Evolutionary conservation across 306 rosid genomes (phyloP).

Genomic region (Nissolia schottii): DNA sequence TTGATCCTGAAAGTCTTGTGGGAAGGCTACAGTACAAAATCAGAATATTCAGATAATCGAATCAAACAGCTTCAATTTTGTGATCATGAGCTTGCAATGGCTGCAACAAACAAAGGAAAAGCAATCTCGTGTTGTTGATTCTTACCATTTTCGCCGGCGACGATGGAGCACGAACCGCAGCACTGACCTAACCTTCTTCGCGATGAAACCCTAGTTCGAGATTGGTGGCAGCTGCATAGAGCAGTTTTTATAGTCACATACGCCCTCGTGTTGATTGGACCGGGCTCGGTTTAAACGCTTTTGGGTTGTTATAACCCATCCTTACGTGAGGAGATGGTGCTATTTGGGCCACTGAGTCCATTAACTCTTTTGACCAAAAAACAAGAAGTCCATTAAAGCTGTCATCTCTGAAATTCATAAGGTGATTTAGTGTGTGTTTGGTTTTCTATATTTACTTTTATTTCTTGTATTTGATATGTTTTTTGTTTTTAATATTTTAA

Average conservation of each 20-base stretch:
- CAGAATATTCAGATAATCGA: background rate
- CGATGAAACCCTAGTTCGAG: slow-evolving; percentile 12
- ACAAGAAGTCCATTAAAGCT: too few relatives aligned
- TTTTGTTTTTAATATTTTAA: too few relatives aligned
- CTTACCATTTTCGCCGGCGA: slow-evolving; percentile 48
- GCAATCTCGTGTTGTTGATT: background rate
- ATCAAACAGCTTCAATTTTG: background rate
- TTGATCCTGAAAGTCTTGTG: slow-evolving; percentile 87
- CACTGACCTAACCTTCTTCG: background rate
- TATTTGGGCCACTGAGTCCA: background rate
- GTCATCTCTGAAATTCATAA: too few relatives aligned
- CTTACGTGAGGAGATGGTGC: background rate
- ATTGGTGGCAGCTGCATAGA: background rate
- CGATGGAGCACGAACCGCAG: slow-evolving; percentile 13
- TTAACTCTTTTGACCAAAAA: too few relatives aligned
- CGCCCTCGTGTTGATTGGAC: background rate
- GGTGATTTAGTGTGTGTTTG: too few relatives aligned
- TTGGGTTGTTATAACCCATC: background rate
- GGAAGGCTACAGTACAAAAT: slow-evolving; percentile 58
- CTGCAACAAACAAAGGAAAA: background rate
- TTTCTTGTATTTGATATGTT: too few relatives aligned
- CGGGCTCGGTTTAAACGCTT: background rate
- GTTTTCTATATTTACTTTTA: too few relatives aligned
- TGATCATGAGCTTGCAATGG: background rate
- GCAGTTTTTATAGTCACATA: background rate